Evolutionary conservation across 768 basidiomycete species (phyloP).

Genomic region (Termitomyces sp.): DNA sequence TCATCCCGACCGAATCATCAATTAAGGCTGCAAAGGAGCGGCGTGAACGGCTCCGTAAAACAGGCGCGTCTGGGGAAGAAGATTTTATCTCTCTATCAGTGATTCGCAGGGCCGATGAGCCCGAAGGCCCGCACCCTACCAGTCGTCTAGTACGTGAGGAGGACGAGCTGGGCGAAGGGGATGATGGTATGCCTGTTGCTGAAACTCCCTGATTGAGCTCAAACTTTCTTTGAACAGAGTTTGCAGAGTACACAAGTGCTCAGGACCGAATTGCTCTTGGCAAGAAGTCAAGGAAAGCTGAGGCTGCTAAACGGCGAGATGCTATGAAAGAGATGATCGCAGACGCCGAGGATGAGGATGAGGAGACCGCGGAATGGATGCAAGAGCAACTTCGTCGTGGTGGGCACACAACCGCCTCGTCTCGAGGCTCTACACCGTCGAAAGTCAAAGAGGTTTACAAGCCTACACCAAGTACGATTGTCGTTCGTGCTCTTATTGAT

Average conservation of each 20-base stretch:
- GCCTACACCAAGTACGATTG: constrained; percentile 60
- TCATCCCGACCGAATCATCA: constrained; percentile 68
- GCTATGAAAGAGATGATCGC: constrained; percentile 79
- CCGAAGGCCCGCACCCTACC: constrained; percentile 78
- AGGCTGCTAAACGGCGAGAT: constrained; percentile 62
- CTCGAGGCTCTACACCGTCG: constrained; percentile 22
- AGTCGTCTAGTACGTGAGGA: constrained; percentile 82
- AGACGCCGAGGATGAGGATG: constrained; percentile 80
- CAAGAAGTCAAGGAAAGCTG: constrained; percentile 74
- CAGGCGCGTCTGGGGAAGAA: constrained; percentile 43
- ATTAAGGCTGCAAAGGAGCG: constrained; percentile 74
- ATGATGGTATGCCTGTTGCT: constrained; percentile 61
- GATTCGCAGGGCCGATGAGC: constrained; percentile 45
- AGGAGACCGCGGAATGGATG: constrained; percentile 85
- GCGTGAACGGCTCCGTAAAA: constrained; percentile 62
- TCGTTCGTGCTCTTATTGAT: not conserved
- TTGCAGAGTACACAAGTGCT: constrained; percentile 83
- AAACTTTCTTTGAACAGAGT: constrained; percentile 46
- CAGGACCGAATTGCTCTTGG: constrained; percentile 84
- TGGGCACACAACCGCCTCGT: constrained; percentile 46
- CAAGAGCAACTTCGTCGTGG: constrained; percentile 78
- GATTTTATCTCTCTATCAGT: constrained; percentile 82
- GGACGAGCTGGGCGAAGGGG: constrained; percentile 84
- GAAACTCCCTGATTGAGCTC: not conserved
- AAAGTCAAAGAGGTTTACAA: constrained; percentile 60